phyloP scores from a whole-genome alignment of 228 moss, liverwort and hornwort species.

The Sphagnum magellanicum region DNA sequence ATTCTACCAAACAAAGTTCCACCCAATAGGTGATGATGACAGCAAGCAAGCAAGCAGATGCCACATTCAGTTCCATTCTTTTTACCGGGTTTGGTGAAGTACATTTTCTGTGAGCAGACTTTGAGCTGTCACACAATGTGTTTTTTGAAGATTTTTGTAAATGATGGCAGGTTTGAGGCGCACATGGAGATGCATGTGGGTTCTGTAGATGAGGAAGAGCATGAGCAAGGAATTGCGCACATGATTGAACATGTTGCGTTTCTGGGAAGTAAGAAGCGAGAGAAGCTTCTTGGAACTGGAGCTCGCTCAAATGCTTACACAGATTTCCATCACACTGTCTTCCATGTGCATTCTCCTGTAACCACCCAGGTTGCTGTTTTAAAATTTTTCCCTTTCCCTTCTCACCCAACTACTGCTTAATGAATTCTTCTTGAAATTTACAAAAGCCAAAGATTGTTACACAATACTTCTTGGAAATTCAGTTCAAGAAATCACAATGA shows the following conservation, averaged over 20 bases:
- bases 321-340: conserved; percentile 98
- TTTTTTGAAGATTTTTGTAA: no score
- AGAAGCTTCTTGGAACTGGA: conserved; percentile 92
- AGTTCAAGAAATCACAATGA: no score
- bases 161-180: conserved; percentile 77
- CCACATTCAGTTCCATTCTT: no score
- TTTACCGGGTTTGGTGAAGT: no score
- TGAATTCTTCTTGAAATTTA: no score
- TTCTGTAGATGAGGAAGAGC: conserved; percentile 87
- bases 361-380: conserved; percentile 48
- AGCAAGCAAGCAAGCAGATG: no score
- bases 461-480: no score
- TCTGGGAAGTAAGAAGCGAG: conserved; percentile 97
- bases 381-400: no score
- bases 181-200: conserved; percentile 99
- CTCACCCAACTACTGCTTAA: no score
- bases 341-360: conserved; percentile 99
- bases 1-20: conserved; percentile 94
- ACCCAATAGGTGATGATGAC: conserved; percentile 63
- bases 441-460: no score
- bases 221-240: conserved; percentile 99
- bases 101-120: no score
- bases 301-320: conserved; percentile 99
- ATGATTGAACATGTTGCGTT: conserved; percentile 99
- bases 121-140: no score